Evolutionary conservation across 2,329 filamentous ascomycete species (phyloP).

Genomic region (Didymellaceae sp.): DNA sequence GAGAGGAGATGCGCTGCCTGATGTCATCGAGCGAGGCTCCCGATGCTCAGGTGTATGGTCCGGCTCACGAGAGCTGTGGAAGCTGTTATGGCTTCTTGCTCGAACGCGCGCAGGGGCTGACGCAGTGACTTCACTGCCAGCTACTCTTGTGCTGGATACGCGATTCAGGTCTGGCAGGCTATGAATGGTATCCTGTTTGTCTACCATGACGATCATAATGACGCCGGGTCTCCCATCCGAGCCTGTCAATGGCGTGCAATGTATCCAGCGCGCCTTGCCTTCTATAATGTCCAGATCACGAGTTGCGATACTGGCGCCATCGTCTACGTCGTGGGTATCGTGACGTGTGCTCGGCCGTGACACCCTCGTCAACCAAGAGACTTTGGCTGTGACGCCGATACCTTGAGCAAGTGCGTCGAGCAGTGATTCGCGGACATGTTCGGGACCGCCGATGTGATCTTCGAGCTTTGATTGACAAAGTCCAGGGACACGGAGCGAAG

Average conservation of each 20-base stretch:
- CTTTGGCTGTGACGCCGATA: slow-evolving; percentile 74
- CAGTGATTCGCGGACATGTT: slow-evolving; percentile 58
- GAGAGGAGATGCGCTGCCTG: neutral
- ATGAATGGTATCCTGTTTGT: slow-evolving; percentile 57
- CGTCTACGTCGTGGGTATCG: neutral
- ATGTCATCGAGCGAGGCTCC: neutral
- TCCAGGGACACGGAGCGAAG: slow-evolving; percentile 54
- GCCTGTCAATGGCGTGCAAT: slow-evolving; percentile 73
- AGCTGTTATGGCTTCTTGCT: slow-evolving; percentile 1
- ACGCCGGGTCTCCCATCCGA: slow-evolving; percentile 71
- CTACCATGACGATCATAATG: slow-evolving; percentile 77
- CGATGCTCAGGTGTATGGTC: slow-evolving; percentile 4
- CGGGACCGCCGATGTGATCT: slow-evolving; percentile 55
- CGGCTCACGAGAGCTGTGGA: neutral
- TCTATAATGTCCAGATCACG: slow-evolving; percentile 32
- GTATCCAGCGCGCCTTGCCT: slow-evolving; percentile 73
- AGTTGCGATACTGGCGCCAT: slow-evolving; percentile 11
- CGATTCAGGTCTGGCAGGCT: neutral
- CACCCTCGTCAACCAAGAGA: slow-evolving; percentile 63
- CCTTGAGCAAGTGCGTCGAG: slow-evolving; percentile 68
- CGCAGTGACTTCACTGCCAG: neutral
- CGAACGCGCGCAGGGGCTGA: neutral
- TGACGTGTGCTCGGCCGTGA: neutral
- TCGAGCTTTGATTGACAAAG: slow-evolving; percentile 54
- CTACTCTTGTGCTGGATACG: neutral